phyloP scores from a whole-genome alignment of 2,329 filamentous ascomycete species.

The Cladosporium sp. region DNA sequence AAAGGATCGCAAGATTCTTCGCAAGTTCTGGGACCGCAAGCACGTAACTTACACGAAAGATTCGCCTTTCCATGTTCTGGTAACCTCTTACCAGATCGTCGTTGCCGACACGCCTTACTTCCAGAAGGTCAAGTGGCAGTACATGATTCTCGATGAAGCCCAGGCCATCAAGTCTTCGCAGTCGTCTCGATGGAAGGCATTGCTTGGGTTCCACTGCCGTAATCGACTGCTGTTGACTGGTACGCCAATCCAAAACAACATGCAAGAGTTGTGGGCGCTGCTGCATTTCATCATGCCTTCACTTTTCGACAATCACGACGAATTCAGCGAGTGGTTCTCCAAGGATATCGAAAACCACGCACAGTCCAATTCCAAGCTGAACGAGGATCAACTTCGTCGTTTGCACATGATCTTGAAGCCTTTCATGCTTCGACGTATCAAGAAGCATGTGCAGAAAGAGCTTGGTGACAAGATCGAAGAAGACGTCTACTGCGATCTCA shows the following conservation, averaged over 20 bases:
- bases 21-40: conserved; percentile 99
- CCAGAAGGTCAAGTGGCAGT: conserved; percentile 99
- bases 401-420: conserved; percentile 98
- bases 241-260: conserved; percentile 99
- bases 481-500: conserved; percentile 94
- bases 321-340: conserved; percentile 91
- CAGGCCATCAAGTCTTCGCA: conserved; percentile 98
- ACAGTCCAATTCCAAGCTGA: conserved; percentile 98
- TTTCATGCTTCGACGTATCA: conserved; percentile 98
- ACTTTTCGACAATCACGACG: conserved; percentile 88
- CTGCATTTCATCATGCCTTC: conserved; percentile 99
- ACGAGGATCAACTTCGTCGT: conserved; percentile 94
- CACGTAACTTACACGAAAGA: conserved; percentile 93
- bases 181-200: conserved; percentile 93
- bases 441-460: conserved; percentile 99
- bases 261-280: conserved; percentile 97
- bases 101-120: conserved; percentile 96
- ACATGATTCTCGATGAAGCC: conserved; percentile 98
- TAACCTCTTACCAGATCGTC: conserved; percentile 96
- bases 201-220: conserved; percentile 89
- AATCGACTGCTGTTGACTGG: conserved; percentile 91
- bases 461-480: conserved; percentile 97
- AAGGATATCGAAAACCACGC: conserved; percentile 97
- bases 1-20: conserved; percentile 87
- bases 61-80: conserved; percentile 88